Conservation (phyloP, 768 basidiomycete species). For the Neoboletus magnificus region DNA sequence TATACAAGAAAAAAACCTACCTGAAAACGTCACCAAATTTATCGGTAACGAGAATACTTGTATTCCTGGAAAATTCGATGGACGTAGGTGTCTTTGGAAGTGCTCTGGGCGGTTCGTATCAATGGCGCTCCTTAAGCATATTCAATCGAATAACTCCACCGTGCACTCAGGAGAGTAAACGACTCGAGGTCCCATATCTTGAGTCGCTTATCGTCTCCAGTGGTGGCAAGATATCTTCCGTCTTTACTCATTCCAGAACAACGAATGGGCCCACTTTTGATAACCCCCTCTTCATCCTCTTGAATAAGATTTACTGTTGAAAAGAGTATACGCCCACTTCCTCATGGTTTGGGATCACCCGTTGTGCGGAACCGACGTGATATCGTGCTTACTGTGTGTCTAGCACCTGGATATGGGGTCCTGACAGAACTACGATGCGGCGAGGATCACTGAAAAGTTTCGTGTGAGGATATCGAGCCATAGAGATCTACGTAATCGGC, state of each 20-base stretch:
- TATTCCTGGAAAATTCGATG: conserved; percentile 58
- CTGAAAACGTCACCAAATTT: conserved; percentile 95
- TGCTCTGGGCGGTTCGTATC: conserved; percentile 45
- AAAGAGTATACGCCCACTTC: conserved; percentile 50
- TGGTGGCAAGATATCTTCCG: conserved; percentile 52
- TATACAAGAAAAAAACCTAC: conserved; percentile 37
- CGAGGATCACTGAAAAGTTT: conserved; percentile 39
- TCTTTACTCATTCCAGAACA: conserved; percentile 51
- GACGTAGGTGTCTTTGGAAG: conserved; percentile 81
- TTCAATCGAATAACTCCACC: conserved; percentile 41
- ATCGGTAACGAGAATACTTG: conserved; percentile 78
- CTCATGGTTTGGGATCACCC: conserved; percentile 25
- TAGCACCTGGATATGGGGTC: conserved; percentile 61
- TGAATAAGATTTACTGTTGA: conserved; percentile 39
- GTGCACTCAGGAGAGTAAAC: conserved; percentile 53
- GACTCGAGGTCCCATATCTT: conserved; percentile 67
- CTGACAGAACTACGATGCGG: conserved; percentile 47
- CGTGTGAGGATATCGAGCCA: conserved; percentile 49
- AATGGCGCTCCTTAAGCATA: not conserved
- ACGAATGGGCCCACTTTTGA: conserved; percentile 55
- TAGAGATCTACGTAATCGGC: no score
- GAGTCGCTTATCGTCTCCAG: conserved; percentile 78
- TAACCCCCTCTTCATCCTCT: conserved; percentile 30
- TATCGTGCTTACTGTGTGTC: conserved; percentile 45
- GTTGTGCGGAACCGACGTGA: not conserved